phyloP scores from a whole-genome alignment of 2,329 filamentous ascomycete species.

The Aspergillaceae sp. region DNA sequence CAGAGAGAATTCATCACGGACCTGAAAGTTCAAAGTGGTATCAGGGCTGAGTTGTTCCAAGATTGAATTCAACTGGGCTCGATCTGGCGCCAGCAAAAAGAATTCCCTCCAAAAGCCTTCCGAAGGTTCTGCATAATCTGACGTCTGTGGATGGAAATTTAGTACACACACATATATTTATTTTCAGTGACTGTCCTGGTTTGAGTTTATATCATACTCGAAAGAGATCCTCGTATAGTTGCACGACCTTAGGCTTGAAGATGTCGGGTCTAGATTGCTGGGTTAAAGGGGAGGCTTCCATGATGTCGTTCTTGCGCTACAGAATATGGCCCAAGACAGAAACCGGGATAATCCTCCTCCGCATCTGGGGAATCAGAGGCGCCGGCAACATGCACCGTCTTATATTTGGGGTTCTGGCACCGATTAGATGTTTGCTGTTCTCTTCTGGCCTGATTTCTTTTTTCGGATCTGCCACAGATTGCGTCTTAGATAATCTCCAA shows the following conservation, averaged over 20 bases:
- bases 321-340: neutral
- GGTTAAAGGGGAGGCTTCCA: slow-evolving; percentile 88
- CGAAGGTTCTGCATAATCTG: slow-evolving; percentile 59
- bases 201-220: slow-evolving; percentile 30
- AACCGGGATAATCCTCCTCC: neutral
- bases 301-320: slow-evolving; percentile 27
- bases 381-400: neutral
- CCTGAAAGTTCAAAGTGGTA: slow-evolving; percentile 67
- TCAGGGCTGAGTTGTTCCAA: slow-evolving; percentile 64
- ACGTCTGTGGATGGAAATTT: slow-evolving; percentile 43
- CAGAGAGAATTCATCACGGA: slow-evolving; percentile 19
- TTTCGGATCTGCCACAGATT: slow-evolving; percentile 1
- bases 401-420: neutral
- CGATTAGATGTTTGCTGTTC: neutral
- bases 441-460: neutral
- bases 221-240: slow-evolving; percentile 80
- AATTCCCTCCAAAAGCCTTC: slow-evolving; percentile 96
- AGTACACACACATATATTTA: neutral
- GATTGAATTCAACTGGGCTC: slow-evolving; percentile 56
- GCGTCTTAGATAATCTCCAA: neutral
- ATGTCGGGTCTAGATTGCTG: slow-evolving; percentile 82
- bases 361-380: neutral
- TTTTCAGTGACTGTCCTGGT: neutral
- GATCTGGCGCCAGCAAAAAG: slow-evolving; percentile 80
- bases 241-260: slow-evolving; percentile 89